Evolutionary conservation across 208 protist genomes (phyloP), one percentile per base, ranked within the genome.

Genomic region (Tritrichomonas musculus): DNA sequence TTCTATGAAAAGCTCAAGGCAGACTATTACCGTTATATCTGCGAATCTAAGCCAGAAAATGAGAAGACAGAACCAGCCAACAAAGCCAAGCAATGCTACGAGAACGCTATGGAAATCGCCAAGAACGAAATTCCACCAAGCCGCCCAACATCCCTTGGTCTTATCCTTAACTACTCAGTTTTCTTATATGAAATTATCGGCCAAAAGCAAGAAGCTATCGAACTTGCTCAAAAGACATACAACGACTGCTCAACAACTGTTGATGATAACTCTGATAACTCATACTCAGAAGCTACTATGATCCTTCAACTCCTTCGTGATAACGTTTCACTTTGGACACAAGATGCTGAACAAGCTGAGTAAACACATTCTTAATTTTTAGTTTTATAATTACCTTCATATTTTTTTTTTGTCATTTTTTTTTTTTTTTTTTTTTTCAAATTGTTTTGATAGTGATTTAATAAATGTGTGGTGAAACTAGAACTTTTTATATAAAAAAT

Each of bases 161-260:
- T 98, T 30, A 96, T 96, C 53, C 96, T 98, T 72, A 97, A 97
- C 95, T 97, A 96, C 95, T 97, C 97, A 17, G 97, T 97, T 33
- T 98, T 97, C 95, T 96, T 97, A 94, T 97, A 97, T 94, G 97
- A 98, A 93, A 97, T 98, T 69, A 88, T 97, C 60, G 95, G 96
- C 60, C 57, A 95, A 93, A 72, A 93, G 65, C 41, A 95, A 44
- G 73, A 95, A 49, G 97, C 97, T 47, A 97, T 96, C 93, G 64
- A 96, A 57, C 95, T 97, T 66, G 97, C 97, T 25, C 97, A 97
- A 94, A 93, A 95, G 93, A 96, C 97, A 3, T 97, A 97, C 84
- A 65, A 93, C 36, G 47, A 17, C 69, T 64, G 50, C 82, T 53
- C 33, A 4, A 22, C 27, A 47, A 92, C 33, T 47, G 47, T 92